Percentiles rank a stretch among this genome's conserved stretches.
phyloP scores from a whole-genome alignment of 1,139 yeast genomes.

The Magnusiomyces clavatus region DNA sequence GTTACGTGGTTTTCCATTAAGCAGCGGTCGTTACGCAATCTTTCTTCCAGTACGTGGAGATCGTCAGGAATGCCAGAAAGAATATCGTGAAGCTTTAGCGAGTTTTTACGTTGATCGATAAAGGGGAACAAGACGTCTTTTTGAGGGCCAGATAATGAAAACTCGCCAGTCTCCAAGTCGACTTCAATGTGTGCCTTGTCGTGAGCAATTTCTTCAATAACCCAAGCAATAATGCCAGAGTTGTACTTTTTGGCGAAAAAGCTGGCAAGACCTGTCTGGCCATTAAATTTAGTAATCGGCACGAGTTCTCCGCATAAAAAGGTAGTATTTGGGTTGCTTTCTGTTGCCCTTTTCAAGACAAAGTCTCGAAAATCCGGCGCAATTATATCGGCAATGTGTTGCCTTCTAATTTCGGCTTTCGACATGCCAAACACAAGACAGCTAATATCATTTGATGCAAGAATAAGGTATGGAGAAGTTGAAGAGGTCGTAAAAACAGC shows the following conservation, averaged over 20 bases:
- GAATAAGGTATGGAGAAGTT: slow-evolving; percentile 71
- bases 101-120: slow-evolving; percentile 10
- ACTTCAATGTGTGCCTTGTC: slow-evolving; percentile 62
- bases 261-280: slow-evolving; percentile 31
- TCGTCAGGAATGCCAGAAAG: slow-evolving; percentile 15
- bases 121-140: slow-evolving; percentile 16
- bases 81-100: slow-evolving; percentile 14
- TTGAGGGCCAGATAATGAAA: slow-evolving; percentile 21
- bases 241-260: slow-evolving; percentile 68
- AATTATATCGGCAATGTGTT: slow-evolving; percentile 67
- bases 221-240: slow-evolving; percentile 64
- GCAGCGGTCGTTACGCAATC: slow-evolving; percentile 7
- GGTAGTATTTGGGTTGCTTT: slow-evolving; percentile 26
- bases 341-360: slow-evolving; percentile 11
- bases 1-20: slow-evolving; percentile 12
- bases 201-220: slow-evolving; percentile 81
- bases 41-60: slow-evolving; percentile 6
- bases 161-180: slow-evolving; percentile 24
- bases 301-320: slow-evolving; percentile 51
- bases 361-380: slow-evolving; percentile 50
- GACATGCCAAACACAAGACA: slow-evolving; percentile 81
- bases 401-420: slow-evolving; percentile 50
- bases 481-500: slow-evolving; percentile 77
- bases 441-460: slow-evolving; percentile 84
- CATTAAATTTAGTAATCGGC: slow-evolving; percentile 41